Evolutionary conservation across 495 filamentous ascomycete genomes (phyloP).

Genomic region (Coniosporium apollinis): DNA sequence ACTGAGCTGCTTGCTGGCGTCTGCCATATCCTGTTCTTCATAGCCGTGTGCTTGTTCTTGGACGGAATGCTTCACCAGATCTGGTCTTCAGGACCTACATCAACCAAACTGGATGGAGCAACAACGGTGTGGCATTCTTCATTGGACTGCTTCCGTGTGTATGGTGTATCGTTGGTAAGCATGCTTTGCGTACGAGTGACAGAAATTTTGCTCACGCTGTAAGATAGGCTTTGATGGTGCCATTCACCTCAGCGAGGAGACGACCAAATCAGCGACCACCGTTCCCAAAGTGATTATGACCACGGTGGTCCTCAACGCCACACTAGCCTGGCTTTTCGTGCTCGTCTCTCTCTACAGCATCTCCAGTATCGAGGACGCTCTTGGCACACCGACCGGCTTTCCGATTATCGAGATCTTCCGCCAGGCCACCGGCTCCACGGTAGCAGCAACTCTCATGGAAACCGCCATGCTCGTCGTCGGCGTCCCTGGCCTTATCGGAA

Average conservation of each 20-base stretch:
- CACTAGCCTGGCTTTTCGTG: neutral
- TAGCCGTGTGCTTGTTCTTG: slow-evolving; percentile 1
- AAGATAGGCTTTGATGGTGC: slow-evolving; percentile 40
- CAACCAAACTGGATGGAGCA: slow-evolving; percentile 4
- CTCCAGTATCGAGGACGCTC: neutral
- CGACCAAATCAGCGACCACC: slow-evolving; percentile 8
- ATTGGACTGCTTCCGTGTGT: slow-evolving; percentile 2
- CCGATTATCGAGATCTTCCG: slow-evolving; percentile 1
- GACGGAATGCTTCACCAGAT: slow-evolving; percentile 1
- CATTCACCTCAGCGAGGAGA: slow-evolving; percentile 44
- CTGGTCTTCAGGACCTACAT: slow-evolving; percentile 6
- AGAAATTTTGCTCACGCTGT: neutral
- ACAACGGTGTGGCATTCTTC: slow-evolving; percentile 5
- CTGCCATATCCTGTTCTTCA: slow-evolving; percentile 4
- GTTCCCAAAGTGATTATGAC: neutral
- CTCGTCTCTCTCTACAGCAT: neutral
- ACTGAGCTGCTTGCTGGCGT: slow-evolving; percentile 3
- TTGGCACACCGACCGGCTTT: neutral
- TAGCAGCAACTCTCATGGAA: slow-evolving; percentile 3
- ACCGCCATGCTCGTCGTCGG: slow-evolving; percentile 2
- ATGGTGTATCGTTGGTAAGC: neutral
- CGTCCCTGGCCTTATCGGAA: neutral
- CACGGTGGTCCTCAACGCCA: neutral
- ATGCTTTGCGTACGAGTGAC: neutral
- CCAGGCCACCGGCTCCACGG: slow-evolving; percentile 1